These are phyloP conservation scores for Triadica sebifera DNA, from an alignment of 345 rosid genomes.

Conservation along the genomic window DNA sequence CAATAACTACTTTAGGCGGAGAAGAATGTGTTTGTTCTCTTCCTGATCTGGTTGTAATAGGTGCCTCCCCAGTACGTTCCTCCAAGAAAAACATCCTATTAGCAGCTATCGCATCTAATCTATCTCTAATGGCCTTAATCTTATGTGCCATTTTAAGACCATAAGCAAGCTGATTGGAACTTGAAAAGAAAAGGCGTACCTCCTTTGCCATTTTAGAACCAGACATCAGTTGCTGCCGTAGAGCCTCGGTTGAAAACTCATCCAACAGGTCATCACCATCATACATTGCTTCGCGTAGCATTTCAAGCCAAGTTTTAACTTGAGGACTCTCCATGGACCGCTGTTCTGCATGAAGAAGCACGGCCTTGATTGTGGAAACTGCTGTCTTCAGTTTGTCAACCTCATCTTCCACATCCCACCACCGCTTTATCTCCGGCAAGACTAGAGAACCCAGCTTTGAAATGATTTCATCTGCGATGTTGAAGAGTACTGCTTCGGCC, in stretches of 20 bases:
- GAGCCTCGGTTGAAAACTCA: constrained; percentile 22
- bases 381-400: neutral
- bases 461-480: neutral
- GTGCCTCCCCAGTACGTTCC: neutral
- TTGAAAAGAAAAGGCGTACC: neutral
- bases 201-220: neutral
- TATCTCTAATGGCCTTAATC: constrained; percentile 19
- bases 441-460: neutral
- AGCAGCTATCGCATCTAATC: constrained; percentile 15
- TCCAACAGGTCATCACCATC: constrained; percentile 40
- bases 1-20: neutral
- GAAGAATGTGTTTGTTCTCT: constrained; percentile 8
- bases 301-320: constrained; percentile 25
- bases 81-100: neutral
- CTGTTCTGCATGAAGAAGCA: neutral
- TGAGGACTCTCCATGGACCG: neutral
- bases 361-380: neutral
- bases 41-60: neutral
- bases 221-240: neutral
- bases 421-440: neutral
- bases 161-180: constrained; percentile 6
- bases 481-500: constrained; percentile 19
- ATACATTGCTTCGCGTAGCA: constrained; percentile 26
- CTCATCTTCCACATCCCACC: neutral
- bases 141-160: constrained; percentile 11